Evolutionary conservation across 2,329 filamentous ascomycete species (phyloP).

Genomic region (Fusarium lyarnte): DNA sequence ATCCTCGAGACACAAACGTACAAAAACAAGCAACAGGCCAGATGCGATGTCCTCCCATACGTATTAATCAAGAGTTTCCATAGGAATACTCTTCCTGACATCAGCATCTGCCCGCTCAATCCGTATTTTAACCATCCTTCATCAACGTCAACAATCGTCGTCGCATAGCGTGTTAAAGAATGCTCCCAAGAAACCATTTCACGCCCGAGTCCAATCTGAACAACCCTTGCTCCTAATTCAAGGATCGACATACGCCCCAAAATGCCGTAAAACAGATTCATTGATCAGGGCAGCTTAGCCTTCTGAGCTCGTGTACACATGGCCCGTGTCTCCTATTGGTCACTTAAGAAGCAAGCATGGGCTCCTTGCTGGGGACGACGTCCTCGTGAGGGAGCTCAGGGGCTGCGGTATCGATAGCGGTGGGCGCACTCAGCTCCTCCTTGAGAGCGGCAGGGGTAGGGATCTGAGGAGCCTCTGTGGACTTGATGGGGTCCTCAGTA

Average conservation of each 20-base stretch:
- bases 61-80: constrained; percentile 35
- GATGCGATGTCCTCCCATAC: constrained; percentile 28
- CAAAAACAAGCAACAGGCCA: constrained; percentile 36
- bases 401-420: constrained; percentile 41
- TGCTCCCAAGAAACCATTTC: constrained; percentile 42
- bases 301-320: constrained; percentile 43
- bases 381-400: constrained; percentile 41
- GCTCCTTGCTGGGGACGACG: constrained; percentile 35
- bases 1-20: constrained; percentile 37
- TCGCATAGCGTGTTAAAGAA: constrained; percentile 41
- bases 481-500: constrained; percentile 49
- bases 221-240: constrained; percentile 38
- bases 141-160: constrained; percentile 39
- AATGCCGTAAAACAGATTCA: constrained; percentile 43
- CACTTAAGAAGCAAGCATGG: constrained; percentile 45
- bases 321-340: constrained; percentile 36
- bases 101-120: constrained; percentile 28
- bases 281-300: constrained; percentile 42
- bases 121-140: constrained; percentile 38
- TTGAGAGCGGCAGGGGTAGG: constrained; percentile 40
- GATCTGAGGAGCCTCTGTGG: constrained; percentile 29
- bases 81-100: constrained; percentile 10
- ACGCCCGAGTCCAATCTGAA: constrained; percentile 41
- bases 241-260: constrained; percentile 42
- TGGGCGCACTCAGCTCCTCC: constrained; percentile 36